Evolutionary conservation across 1,139 yeast genomes (phyloP).

Genomic region (Suhomyces anneliseae): DNA sequence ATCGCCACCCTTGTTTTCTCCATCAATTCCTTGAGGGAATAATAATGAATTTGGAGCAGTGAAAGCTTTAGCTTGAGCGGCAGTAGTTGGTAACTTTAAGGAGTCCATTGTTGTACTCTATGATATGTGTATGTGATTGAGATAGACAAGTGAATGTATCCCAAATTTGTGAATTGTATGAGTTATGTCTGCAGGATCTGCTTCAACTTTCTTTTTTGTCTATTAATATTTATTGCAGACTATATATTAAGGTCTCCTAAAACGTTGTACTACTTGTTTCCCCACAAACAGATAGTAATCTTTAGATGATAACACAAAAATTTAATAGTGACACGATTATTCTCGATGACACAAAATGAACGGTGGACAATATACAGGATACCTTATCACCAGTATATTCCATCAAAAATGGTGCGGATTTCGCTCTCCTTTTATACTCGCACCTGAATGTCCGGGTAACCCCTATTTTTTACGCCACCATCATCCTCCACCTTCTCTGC

Average conservation of each 20-base stretch:
- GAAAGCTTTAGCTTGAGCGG: constrained; percentile 78
- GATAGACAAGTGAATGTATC: constrained; percentile 49
- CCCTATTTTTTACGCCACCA: constrained; percentile 57
- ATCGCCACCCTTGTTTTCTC: constrained; percentile 19
- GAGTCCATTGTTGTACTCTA: constrained; percentile 55
- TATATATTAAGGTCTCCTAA: constrained; percentile 8
- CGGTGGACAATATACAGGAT: constrained; percentile 11
- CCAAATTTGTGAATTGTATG: constrained; percentile 16
- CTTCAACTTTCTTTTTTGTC: constrained; percentile 7
- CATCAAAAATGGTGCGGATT: constrained; percentile 2
- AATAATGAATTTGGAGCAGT: constrained; percentile 67
- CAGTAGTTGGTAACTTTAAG: constrained; percentile 72
- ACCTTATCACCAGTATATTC: constrained; percentile 5
- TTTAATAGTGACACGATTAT: not conserved
- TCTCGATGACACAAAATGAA: constrained; percentile 7
- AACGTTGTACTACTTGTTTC: constrained; percentile 6
- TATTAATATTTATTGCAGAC: constrained; percentile 12
- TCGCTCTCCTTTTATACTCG: constrained; percentile 26
- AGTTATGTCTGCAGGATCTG: constrained; percentile 9
- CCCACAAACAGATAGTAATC: constrained; percentile 10
- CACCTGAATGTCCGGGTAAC: constrained; percentile 30
- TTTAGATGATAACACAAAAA: constrained; percentile 2
- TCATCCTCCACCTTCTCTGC: constrained; percentile 75
- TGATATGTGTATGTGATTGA: constrained; percentile 17
- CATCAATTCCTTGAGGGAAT: constrained; percentile 53